Evolutionary conservation across 1,284 basidiomycete species (phyloP), one percentile per base, ranked within the genome.

Genomic region (Irpex rosettiformis): DNA sequence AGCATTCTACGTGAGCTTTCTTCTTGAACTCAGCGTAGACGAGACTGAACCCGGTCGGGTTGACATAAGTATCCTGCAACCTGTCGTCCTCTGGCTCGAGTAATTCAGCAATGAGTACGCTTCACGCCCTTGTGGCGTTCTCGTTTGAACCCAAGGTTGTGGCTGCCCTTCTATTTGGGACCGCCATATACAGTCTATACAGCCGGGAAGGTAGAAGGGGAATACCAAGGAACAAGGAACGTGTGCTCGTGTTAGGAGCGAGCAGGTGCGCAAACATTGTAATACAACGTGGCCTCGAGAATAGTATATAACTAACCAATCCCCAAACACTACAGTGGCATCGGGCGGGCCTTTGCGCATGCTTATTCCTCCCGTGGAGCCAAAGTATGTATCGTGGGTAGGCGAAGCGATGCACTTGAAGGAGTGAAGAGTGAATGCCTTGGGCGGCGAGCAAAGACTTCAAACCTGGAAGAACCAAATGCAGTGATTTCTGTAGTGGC

Each of bases 351-450:
- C 2, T 78, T 95, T 21, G 92, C 93, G 1, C 75, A 80, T 13
- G 77, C 82, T 59, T 96, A 96, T 67, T 87, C 90, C 2, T 70
- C 75, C 54, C 78, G 91, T 21, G 93, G 93, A 6, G 91, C 92
- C 4, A 77, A 76, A 51, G 79, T 96, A 8, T 92, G 88, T 69
- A 69, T 96, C 3, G 87, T 95, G 18, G 93, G 90, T 1, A 79
- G 94, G 27, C 78, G 89, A 56, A 72, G 75, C 25, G 75, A 75
- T 0, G 79, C 81, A 29, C 69, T 96, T 1, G 76, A 83, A 4
- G 76, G 76, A 24, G 90, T 93, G 4, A 78, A 78, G 57, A 67
- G 73, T 18, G 86, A 93, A 68, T 94, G 91, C 67, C 65, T 69
- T 16, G 64, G 60, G 37, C 60, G 62, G 49, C 67, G 59, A 56